Conservation (phyloP, 805 yeast species). For the Ogataea minuta region DNA sequence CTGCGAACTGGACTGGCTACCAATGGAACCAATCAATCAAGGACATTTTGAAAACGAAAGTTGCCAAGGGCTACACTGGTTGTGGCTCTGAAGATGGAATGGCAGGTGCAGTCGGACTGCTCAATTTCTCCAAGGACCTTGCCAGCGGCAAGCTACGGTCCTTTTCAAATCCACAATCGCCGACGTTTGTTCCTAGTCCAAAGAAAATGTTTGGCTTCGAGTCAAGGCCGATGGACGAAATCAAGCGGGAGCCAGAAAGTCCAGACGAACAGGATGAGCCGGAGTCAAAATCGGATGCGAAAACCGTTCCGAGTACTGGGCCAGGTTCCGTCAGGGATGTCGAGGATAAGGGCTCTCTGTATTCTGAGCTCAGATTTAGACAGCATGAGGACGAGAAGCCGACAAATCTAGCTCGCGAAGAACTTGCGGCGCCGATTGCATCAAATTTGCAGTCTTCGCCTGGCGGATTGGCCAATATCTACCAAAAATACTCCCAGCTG, state of each 20-base stretch:
- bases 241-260: background rate
- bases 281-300: background rate
- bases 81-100: constrained; percentile 70
- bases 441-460: constrained; percentile 22
- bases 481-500: constrained; percentile 34
- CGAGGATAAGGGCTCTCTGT: constrained; percentile 13
- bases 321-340: background rate
- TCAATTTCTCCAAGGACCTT: constrained; percentile 25
- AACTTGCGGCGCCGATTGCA: background rate
- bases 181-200: constrained; percentile 38
- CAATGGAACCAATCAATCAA: constrained; percentile 62
- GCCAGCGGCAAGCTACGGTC: constrained; percentile 26
- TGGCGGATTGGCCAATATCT: constrained; percentile 30
- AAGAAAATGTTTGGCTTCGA: constrained; percentile 18
- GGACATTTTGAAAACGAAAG: constrained; percentile 51
- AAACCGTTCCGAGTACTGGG: constrained; percentile 1
- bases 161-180: constrained; percentile 36
- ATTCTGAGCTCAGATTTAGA: constrained; percentile 14
- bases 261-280: background rate
- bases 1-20: constrained; percentile 49
- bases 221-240: constrained; percentile 3
- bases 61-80: constrained; percentile 65
- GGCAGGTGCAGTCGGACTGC: constrained; percentile 48
- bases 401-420: background rate
- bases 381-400: constrained; percentile 2